Evolutionary conservation across 257 asterid genomes (phyloP).

Genomic region (Thymus quinquecostatus): DNA sequence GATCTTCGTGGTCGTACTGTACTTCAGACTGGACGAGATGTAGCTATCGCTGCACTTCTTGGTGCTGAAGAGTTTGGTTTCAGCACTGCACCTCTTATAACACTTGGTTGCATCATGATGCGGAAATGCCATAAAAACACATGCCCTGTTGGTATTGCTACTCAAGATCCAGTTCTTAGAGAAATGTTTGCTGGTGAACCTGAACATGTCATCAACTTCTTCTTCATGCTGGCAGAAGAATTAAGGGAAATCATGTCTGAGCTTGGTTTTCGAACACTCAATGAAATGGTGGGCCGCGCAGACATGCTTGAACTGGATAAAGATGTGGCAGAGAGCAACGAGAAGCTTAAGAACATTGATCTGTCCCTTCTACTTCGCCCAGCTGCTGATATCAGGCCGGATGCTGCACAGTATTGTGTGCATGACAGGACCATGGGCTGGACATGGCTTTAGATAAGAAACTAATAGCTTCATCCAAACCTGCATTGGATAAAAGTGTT

Average conservation of each 20-base stretch:
- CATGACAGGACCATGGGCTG: conserved; percentile 97
- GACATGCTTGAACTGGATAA: conserved; percentile 91
- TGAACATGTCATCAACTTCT: conserved; percentile 94
- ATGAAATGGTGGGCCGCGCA: conserved; percentile 95
- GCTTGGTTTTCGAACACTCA: conserved; percentile 82
- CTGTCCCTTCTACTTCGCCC: conserved; percentile 89
- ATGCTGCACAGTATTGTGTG: conserved; percentile 92
- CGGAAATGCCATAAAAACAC: too few species aligned
- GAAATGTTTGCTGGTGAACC: conserved; percentile 98
- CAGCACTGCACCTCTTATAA: too few species aligned
- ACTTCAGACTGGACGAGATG: too few species aligned
- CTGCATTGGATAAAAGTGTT: conserved; percentile 76
- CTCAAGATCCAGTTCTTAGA: conserved; percentile 92
- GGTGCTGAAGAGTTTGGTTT: too few species aligned
- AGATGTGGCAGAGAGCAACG: conserved; percentile 70
- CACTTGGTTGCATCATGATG: too few species aligned
- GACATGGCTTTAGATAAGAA: conserved; percentile 95
- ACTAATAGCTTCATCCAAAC: conserved; percentile 63
- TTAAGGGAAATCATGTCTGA: conserved; percentile 90
- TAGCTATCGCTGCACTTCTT: too few species aligned
- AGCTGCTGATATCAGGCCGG: conserved; percentile 97
- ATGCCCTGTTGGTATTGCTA: too few species aligned
- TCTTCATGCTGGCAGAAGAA: conserved; percentile 99
- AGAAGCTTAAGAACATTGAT: conserved; percentile 86
- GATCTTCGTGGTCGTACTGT: too few species aligned